phyloP scores from a whole-genome alignment of 352 stramenopile genomes.

The Phytophthora ohioensis region DNA sequence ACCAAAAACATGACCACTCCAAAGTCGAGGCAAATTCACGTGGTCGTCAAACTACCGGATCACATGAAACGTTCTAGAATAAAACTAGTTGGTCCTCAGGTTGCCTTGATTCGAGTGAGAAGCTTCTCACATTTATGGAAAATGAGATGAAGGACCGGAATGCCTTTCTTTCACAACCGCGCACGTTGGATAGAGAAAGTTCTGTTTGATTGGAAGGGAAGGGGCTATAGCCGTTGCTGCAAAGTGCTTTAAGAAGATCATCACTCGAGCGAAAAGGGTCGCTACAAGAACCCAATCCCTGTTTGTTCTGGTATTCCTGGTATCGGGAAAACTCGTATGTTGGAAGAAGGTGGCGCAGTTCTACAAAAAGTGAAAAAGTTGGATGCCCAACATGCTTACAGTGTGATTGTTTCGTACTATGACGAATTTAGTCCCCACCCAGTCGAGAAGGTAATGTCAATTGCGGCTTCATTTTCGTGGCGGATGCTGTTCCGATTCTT shows the following conservation, averaged over 20 bases:
- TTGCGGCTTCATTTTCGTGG: conserved; percentile 43
- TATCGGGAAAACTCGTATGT: conserved; percentile 44
- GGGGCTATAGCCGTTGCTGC: not conserved
- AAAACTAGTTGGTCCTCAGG: conserved; percentile 16
- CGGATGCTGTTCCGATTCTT: conserved; percentile 40
- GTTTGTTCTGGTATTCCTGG: conserved; percentile 44
- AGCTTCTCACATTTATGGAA: conserved; percentile 1
- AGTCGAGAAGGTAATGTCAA: conserved; percentile 42
- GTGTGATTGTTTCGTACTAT: conserved; percentile 35
- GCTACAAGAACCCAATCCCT: not conserved
- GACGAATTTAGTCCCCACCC: conserved; percentile 26
- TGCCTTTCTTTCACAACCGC: not conserved
- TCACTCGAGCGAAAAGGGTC: not conserved
- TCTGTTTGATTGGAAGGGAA: conserved; percentile 13
- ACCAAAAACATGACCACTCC: too few species aligned
- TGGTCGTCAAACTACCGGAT: too few species aligned
- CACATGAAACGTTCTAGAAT: too few species aligned
- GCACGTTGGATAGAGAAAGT: conserved; percentile 6
- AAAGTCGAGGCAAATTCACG: too few species aligned
- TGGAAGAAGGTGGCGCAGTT: conserved; percentile 43
- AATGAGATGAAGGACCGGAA: not conserved
- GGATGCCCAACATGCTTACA: conserved; percentile 24
- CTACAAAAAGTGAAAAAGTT: conserved; percentile 31
- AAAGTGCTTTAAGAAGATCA: not conserved
- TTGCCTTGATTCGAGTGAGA: conserved; percentile 30